phyloP scores from a whole-genome alignment of 495 filamentous ascomycete genomes.

The Pseudotulostoma volvatum region DNA sequence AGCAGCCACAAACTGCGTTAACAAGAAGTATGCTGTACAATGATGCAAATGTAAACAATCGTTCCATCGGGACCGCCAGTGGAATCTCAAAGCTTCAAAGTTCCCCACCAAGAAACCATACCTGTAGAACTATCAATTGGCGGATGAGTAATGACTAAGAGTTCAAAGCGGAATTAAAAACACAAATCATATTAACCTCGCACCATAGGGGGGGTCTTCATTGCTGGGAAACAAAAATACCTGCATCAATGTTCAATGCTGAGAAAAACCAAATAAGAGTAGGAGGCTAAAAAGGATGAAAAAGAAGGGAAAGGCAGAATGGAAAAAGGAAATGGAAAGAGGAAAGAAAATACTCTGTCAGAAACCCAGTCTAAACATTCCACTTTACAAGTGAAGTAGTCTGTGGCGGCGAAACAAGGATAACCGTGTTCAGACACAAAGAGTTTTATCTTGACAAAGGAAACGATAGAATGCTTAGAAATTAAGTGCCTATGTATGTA shows the following conservation, averaged over 20 bases:
- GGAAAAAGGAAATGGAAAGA: constrained; percentile 3
- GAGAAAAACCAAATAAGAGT: not conserved
- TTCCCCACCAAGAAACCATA: not conserved
- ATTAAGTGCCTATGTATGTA: constrained; percentile 21
- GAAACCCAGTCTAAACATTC: not conserved
- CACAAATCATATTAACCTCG: not conserved
- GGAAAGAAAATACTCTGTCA: too few relatives aligned
- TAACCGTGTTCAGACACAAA: not conserved
- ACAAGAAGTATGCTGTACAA: not conserved
- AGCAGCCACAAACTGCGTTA: not conserved
- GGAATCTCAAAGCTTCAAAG: not conserved
- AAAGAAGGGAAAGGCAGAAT: not conserved
- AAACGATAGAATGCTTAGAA: constrained; percentile 7
- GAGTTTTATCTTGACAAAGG: constrained; percentile 7
- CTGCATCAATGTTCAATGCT: not conserved
- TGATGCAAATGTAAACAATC: not conserved
- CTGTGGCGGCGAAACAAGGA: not conserved
- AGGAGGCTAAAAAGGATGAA: not conserved
- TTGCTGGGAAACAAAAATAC: not conserved
- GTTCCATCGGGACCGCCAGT: not conserved
- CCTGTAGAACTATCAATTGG: not conserved
- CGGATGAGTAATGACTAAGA: not conserved
- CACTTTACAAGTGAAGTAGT: not conserved
- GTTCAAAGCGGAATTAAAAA: constrained; percentile 1
- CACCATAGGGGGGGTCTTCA: not conserved